phyloP scores from a whole-genome alignment of 2,329 filamentous ascomycete genomes.

The Hyphodiscus sp. region DNA sequence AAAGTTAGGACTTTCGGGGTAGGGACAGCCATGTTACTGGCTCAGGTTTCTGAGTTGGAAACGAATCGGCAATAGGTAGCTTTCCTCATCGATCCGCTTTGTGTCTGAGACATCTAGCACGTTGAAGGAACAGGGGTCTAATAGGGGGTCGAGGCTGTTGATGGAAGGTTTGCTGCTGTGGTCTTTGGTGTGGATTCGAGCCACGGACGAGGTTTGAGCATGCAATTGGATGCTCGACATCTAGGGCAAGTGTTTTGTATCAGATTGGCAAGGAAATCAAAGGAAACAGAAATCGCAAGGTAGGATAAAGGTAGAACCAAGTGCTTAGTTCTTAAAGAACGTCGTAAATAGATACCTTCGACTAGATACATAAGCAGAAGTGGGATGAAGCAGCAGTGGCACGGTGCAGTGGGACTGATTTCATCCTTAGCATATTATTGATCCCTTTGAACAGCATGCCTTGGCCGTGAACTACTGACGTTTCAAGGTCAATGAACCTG shows the following conservation, averaged over 20 bases:
- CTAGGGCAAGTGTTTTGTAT: neutral
- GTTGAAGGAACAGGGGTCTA: neutral
- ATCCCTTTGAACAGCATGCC: no score
- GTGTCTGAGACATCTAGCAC: neutral
- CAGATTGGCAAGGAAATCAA: neutral
- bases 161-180: neutral
- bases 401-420: no score
- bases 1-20: constrained; percentile 63
- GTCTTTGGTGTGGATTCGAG: neutral
- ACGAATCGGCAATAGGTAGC: neutral
- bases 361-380: no score
- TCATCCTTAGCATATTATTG: no score
- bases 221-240: neutral
- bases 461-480: no score
- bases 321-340: no score
- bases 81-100: neutral
- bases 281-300: neutral
- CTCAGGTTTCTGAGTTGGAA: constrained; percentile 21
- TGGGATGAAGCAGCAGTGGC: no score
- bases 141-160: neutral
- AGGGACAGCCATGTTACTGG: constrained; percentile 62
- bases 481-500: no score
- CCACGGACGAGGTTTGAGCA: neutral
- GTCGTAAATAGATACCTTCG: no score
- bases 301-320: neutral